phyloP scores from a whole-genome alignment of 257 asterid genomes.

The Cynanchum wilfordii region DNA sequence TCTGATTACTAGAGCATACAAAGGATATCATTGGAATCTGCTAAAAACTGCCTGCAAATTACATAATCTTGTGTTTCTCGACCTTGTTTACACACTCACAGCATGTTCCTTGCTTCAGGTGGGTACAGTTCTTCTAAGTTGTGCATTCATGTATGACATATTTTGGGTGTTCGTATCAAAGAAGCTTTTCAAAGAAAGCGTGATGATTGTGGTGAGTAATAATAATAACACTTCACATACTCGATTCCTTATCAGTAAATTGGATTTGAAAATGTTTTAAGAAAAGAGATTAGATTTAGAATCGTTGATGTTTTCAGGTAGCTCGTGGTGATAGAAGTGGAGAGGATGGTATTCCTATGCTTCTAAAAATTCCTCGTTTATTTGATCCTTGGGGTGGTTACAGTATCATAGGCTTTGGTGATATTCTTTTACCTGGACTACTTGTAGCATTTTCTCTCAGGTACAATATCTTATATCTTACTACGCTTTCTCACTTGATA shows the following conservation, averaged over 20 bases:
- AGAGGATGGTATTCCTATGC: slow-evolving; percentile 86
- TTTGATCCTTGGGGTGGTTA: slow-evolving; percentile 99
- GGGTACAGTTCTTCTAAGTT: slow-evolving; percentile 73
- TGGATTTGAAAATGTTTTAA: background rate
- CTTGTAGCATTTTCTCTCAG: slow-evolving; percentile 80
- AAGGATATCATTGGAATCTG: background rate
- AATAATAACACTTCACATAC: background rate
- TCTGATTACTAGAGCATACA: background rate
- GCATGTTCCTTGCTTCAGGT: slow-evolving; percentile 43
- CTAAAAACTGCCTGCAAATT: background rate
- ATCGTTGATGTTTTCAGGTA: slow-evolving; percentile 41
- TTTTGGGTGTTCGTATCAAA: slow-evolving; percentile 88
- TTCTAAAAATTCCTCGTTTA: slow-evolving; percentile 75
- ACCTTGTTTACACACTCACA: background rate
- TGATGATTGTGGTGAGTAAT: slow-evolving; percentile 88
- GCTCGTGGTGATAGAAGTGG: slow-evolving; percentile 95
- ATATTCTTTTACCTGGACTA: slow-evolving; percentile 78
- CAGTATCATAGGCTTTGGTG: slow-evolving; percentile 90
- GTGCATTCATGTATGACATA: slow-evolving; percentile 88
- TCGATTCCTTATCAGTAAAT: background rate
- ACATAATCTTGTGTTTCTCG: background rate
- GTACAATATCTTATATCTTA: slow-evolving; percentile 27
- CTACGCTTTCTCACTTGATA: background rate
- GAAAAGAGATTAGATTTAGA: slow-evolving; percentile 12
- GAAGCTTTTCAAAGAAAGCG: slow-evolving; percentile 80